These are phyloP conservation scores for Hordeum marinum DNA, from an alignment of 176 grass and related monocot genomes.

Conservation along the genomic window DNA sequence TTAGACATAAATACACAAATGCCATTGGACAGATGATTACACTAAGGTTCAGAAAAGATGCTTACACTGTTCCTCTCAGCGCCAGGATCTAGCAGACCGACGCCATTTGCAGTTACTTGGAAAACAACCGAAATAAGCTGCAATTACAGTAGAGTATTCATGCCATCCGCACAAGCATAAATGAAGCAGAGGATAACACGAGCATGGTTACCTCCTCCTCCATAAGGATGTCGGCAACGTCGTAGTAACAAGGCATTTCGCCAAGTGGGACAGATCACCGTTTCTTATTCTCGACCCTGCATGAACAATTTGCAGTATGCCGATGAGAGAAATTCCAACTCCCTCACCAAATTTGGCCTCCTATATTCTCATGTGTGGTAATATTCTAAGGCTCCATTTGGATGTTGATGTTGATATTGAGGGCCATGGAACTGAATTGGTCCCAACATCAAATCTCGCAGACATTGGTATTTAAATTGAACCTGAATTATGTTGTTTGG, in stretches of 20 bases:
- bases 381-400: background rate
- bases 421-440: background rate
- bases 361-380: background rate
- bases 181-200: background rate
- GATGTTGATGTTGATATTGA: background rate
- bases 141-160: background rate
- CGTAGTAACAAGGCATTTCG: slow-evolving; percentile 64
- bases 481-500: background rate
- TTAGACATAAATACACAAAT: background rate
- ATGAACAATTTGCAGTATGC: background rate
- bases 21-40: background rate
- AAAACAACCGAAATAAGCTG: slow-evolving; percentile 74
- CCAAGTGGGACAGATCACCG: background rate
- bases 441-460: background rate
- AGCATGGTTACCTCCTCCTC: slow-evolving; percentile 59
- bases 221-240: slow-evolving; percentile 77
- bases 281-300: background rate
- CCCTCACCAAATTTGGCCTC: background rate
- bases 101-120: slow-evolving; percentile 68
- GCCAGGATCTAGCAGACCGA: slow-evolving; percentile 81
- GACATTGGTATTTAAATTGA: too few relatives aligned
- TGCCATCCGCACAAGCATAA: background rate
- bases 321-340: background rate
- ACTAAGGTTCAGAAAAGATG: too few relatives aligned
- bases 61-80: slow-evolving; percentile 65